Evolutionary conservation across 202 grass and related monocot genomes (phyloP), one percentile per base, ranked within the genome.

Genomic region (Zoysia matrella): DNA sequence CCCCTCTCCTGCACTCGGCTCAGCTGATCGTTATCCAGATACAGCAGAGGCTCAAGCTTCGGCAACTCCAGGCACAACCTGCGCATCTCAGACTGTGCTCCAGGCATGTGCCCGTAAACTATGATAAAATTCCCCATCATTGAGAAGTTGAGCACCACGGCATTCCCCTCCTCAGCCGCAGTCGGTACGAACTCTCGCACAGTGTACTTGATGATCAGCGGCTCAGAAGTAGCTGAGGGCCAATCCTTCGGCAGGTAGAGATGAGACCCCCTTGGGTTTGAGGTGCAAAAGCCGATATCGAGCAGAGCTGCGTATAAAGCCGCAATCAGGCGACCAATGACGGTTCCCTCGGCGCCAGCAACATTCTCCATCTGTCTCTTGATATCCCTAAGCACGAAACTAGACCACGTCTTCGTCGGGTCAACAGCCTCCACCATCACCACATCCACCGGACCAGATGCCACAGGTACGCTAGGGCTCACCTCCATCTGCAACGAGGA

Each of bases 51-150:
- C 13, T 76, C 87, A 14, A 95, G 52, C 83, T 83, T 87, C 51
- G 80, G 48, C 75, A 89, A 57, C 80, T 92, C 82, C 61, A 99
- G 67, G 71, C 89, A 95, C 75, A 95, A 80, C 47, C 90, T 74
- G 44, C 82, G 60, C 50, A 83, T 76, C 73, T 87, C 90, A 40
- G 83, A 75, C 39, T 60, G 48, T 43, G n/a, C 73, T 69, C 88
- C 90, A 0, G 41, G 85, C 5, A 99, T 71, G 67, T 78, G 84
- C 16, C 89, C 83, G 41, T 96, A 99, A 2, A 90, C 71, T 8
- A 89, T 92, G 36, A 91, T 73, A 40, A 77, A 90, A 80, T 89
- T 92, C 11, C 68, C 68, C 76, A 95, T 85, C 62, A 90, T 42
- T 14, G 85, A 91, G 74, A 79, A 92, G 57, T 83, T 99, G 67